These are phyloP conservation scores for Saccharomycopsis fodiens DNA, from an alignment of 805 yeast genomes.

Conservation along the genomic window DNA sequence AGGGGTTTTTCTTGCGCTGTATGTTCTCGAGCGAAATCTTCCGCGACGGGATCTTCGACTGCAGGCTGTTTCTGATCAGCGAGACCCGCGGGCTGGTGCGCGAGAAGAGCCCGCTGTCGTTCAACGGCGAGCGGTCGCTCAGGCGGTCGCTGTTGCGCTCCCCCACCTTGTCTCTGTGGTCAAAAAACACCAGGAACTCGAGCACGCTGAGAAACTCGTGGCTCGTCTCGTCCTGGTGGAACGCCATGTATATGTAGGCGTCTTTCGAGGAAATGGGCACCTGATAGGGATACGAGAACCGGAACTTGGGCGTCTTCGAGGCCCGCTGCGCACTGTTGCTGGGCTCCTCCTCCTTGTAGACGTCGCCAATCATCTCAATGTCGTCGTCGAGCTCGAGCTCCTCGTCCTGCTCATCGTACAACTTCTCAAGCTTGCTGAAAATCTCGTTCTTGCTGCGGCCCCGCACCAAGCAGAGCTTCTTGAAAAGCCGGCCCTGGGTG, in stretches of 20 bases:
- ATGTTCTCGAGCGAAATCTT: slow-evolving; percentile 5
- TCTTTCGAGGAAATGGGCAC: slow-evolving; percentile 13
- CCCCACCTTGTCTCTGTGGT: too few species aligned
- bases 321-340: neutral
- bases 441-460: slow-evolving; percentile 13
- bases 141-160: neutral
- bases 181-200: slow-evolving; percentile 11
- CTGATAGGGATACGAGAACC: slow-evolving; percentile 13
- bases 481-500: slow-evolving; percentile 12
- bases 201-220: slow-evolving; percentile 6
- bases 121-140: neutral
- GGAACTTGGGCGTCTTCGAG: slow-evolving; percentile 13
- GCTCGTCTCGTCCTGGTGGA: slow-evolving; percentile 7
- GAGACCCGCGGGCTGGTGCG: slow-evolving; percentile 1
- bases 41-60: neutral
- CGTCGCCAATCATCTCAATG: slow-evolving; percentile 19
- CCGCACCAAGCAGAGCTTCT: slow-evolving; percentile 15
- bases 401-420: slow-evolving; percentile 3
- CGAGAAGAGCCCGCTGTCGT: neutral
- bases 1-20: neutral
- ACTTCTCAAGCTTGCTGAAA: slow-evolving; percentile 8
- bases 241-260: slow-evolving; percentile 13
- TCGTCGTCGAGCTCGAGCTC: slow-evolving; percentile 8
- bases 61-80: neutral
- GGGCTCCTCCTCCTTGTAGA: slow-evolving; percentile 19